Conservation (phyloP, 345 rosid genomes). For the Euclidium syriacum region DNA sequence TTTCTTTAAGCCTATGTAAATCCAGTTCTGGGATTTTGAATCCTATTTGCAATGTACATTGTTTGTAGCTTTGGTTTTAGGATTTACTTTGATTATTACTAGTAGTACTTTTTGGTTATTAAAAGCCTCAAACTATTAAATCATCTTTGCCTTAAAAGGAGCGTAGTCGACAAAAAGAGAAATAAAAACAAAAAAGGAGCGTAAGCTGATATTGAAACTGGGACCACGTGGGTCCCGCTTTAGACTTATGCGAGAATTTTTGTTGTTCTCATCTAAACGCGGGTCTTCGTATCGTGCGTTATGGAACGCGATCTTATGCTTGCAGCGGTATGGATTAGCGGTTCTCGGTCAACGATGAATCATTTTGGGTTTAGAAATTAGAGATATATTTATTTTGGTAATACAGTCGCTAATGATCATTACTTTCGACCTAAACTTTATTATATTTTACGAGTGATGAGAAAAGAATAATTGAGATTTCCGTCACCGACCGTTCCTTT, state of each 20-base stretch:
- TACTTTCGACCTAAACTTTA: conserved; percentile 23
- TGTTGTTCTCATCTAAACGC: conserved; percentile 6
- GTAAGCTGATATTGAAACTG: not conserved
- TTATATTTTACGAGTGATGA: not conserved
- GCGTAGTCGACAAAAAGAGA: not conserved
- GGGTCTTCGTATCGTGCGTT: not conserved
- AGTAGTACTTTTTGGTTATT: not conserved
- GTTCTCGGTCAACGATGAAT: not conserved
- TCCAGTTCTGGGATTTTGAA: conserved; percentile 8
- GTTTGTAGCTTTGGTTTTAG: conserved; percentile 7
- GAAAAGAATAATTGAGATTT: not conserved
- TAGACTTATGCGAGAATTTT: not conserved
- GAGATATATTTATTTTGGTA: not conserved
- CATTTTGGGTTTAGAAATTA: not conserved
- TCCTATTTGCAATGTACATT: conserved; percentile 8
- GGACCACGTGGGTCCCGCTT: conserved; percentile 2
- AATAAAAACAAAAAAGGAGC: too few species aligned
- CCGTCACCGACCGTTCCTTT: conserved; percentile 24
- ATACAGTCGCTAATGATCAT: conserved; percentile 13
- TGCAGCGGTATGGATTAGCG: not conserved
- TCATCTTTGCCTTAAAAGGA: conserved; percentile 9
- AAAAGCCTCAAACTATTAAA: conserved; percentile 13
- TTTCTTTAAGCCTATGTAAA: conserved; percentile 1
- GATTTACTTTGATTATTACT: conserved; percentile 1
- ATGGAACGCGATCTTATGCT: conserved; percentile 5